phyloP scores from a whole-genome alignment of 352 stramenopile genomes.

The Phytophthora quininea region DNA sequence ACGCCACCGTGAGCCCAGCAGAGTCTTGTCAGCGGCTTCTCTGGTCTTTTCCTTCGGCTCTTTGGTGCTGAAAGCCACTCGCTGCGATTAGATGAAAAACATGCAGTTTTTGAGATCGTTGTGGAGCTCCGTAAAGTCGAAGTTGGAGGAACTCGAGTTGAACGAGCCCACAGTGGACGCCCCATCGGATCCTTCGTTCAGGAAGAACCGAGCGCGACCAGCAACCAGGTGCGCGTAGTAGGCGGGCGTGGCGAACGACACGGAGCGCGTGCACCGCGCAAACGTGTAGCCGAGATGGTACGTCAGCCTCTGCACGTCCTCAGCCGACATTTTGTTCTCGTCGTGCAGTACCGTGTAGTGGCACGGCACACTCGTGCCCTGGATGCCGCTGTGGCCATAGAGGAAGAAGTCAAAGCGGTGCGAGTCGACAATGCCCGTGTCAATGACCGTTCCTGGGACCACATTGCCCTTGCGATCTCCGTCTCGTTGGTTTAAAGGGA shows the following conservation, averaged over 20 bases:
- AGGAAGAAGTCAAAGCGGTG: slow-evolving; percentile 89
- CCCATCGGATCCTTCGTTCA: slow-evolving; percentile 67
- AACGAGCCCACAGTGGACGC: slow-evolving; percentile 62
- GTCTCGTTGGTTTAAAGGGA: slow-evolving; percentile 44
- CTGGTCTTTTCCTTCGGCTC: slow-evolving; percentile 1
- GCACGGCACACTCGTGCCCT: slow-evolving; percentile 83
- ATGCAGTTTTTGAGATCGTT: slow-evolving; percentile 68
- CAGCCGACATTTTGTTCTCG: slow-evolving; percentile 68
- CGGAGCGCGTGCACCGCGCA: slow-evolving; percentile 82
- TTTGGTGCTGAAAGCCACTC: slow-evolving; percentile 5
- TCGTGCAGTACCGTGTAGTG: slow-evolving; percentile 89
- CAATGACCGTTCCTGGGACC: slow-evolving; percentile 76
- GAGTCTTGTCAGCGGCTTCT: neutral
- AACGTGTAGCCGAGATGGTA: slow-evolving; percentile 88
- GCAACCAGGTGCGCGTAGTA: slow-evolving; percentile 89
- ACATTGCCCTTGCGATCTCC: slow-evolving; percentile 78
- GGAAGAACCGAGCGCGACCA: slow-evolving; percentile 83
- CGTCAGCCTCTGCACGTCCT: slow-evolving; percentile 73
- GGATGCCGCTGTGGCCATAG: slow-evolving; percentile 81
- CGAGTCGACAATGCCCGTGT: slow-evolving; percentile 84
- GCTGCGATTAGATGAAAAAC: slow-evolving; percentile 59
- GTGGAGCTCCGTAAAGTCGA: slow-evolving; percentile 69
- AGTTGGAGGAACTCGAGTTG: slow-evolving; percentile 62
- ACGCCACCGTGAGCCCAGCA: slow-evolving; percentile 4
- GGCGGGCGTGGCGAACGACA: slow-evolving; percentile 85